Base-by-base conservation (phyloP, 805 yeast species). In the Wickerhamomyces sydowiorum region DNA sequence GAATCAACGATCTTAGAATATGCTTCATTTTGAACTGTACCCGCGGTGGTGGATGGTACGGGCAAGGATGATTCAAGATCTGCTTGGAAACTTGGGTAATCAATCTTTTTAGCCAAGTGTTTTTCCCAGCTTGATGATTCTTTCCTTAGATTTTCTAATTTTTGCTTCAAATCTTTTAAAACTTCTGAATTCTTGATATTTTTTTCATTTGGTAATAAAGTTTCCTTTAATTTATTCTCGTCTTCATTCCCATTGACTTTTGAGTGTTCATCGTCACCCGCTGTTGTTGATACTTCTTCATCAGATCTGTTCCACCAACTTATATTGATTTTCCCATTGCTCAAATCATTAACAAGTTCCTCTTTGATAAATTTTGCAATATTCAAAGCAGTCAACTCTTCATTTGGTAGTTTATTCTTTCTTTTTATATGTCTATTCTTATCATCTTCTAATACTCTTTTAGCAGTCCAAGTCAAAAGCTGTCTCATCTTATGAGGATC, bases 401-500 rank as follows among this genome's bases (percentile, higher is more conserved):
- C 74, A 15, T 51, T 53, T 3, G 56, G 52, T 38, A 56, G 28
- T 39, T 56, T 44, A 47, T 49, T 51, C 44, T 60, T 49, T 49
- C 49, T 51, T 32, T 45, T 43, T 40, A 49, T 42, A 30, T 48
- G 45, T 48, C 52, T 31, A 49, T 58, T 38, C 61, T 66, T 49
- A 29, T 51, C 56, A 22, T 50, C 52, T 12, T 57, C 56, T 18
- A 54, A 46, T 9, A 69, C 67, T 50, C 81, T 69, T 45, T 75
- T 75, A 25, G 78, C 69, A 48, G 86, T 77, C 93, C 91, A 84
- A 3, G 76, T 66, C 37, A 85, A 56, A 22, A 86, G 57, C 52
- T 82, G 88, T 47, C 82, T 69, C 82, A 86, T 78, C 47, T 78
- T 70, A 50, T 80, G 83, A 2, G 90, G 88, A 38, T 80, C 90